Evolutionary conservation across 495 filamentous ascomycete genomes (phyloP).

Genomic region (Hypoxylon perforatum): DNA sequence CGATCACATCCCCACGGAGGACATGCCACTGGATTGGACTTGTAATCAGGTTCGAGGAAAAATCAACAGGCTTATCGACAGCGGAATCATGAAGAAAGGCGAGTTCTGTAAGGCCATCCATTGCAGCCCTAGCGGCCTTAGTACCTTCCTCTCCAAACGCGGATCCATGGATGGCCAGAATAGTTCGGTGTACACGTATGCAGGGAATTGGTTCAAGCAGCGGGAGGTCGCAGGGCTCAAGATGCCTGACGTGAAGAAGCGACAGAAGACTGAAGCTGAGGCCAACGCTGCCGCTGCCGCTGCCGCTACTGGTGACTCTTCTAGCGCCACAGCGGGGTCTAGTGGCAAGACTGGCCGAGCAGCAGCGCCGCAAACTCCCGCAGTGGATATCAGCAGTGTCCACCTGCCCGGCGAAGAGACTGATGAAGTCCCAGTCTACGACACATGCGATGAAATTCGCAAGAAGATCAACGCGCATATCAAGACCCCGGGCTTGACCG

Average conservation of each 20-base stretch:
- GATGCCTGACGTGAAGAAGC: constrained; percentile 47
- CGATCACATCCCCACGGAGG: constrained; percentile 29
- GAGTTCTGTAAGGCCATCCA: constrained; percentile 57
- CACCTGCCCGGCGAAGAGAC: constrained; percentile 56
- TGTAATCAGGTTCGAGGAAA: constrained; percentile 57
- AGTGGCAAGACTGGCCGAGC: not conserved
- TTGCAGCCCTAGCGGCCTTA: constrained; percentile 45
- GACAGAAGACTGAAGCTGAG: constrained; percentile 38
- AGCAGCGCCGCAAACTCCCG: constrained; percentile 5
- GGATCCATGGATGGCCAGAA: constrained; percentile 48
- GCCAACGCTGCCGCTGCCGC: not conserved
- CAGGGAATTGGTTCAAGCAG: constrained; percentile 52
- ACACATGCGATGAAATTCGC: constrained; percentile 68
- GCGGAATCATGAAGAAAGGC: constrained; percentile 59
- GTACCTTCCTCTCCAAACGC: constrained; percentile 50
- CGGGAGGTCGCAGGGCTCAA: constrained; percentile 45
- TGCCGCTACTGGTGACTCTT: not conserved
- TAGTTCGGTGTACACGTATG: constrained; percentile 37
- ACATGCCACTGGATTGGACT: constrained; percentile 40
- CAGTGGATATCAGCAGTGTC: constrained; percentile 49
- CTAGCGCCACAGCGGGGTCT: not conserved
- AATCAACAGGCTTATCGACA: constrained; percentile 56
- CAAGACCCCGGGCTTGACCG: constrained; percentile 57
- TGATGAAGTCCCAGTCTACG: constrained; percentile 58
- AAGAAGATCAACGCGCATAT: constrained; percentile 66